Evolutionary conservation across 441 rosid species (phyloP), one percentile per base, ranked within the genome.

Genomic region (Croton laevigatus): DNA sequence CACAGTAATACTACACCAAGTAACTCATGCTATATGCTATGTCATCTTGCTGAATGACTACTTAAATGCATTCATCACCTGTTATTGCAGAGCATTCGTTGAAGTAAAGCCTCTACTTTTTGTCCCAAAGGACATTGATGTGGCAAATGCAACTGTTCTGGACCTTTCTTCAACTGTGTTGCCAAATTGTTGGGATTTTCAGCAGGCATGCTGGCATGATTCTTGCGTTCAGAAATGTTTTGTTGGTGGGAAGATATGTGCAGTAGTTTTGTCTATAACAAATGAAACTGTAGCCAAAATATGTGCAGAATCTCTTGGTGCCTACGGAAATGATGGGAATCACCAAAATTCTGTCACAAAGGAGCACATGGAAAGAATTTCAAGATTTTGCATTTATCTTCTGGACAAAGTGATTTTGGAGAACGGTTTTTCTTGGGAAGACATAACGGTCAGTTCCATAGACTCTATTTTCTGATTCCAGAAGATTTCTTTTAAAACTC

Each of bases 71-170:
- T 12, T 53, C 7, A 12, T 58, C 40, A 23, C 16, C 52, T 32
- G 59, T 63, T 69, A 51, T 81, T 82, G 78, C 85, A 95, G 99
- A 55, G 93, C 98, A 36, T 82, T 84, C 67, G 90, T 95, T 73
- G 99, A 95, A 87, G 83, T 95, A 60, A 95, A 95, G 80, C 98
- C 99, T 59, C 69, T 88, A 51, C 89, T 95, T 53, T 86, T 87
- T 75, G 86, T 87, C 17, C 59, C 81, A 37, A 80, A 84, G 59
- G 87, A 82, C 59, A 53, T 58, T 9, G 92, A 86, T 32, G 71
- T 69, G 9, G 70, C 32, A 17, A 59, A 74, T 64, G 81, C 72
- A 76, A 71, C 66, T n/a, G 71, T 20, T 58, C 74, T 64, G 46
- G 82, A 81, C 23, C 76, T 62, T 4, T 63, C 77, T 32, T 34